Evolutionary conservation across 257 asterid species (phyloP).

Genomic region (Nyctanthes arbortristis): DNA sequence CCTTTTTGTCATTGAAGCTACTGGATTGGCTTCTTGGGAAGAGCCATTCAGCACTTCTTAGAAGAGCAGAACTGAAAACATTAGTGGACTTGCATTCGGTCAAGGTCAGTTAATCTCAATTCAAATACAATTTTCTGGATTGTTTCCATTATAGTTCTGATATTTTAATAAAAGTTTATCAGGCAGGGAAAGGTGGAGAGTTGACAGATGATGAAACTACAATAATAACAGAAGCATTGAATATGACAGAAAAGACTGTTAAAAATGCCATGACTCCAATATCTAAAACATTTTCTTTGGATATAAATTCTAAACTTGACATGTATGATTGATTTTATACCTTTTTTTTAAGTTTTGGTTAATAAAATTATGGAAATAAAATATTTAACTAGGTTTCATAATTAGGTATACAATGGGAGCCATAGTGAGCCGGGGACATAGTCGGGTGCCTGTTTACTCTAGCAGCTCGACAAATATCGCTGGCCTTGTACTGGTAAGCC

Average conservation of each 20-base stretch:
- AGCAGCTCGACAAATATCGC: slow-evolving; percentile 47
- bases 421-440: slow-evolving; percentile 60
- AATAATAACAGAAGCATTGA: slow-evolving; percentile 69
- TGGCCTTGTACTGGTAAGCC: slow-evolving; percentile 60
- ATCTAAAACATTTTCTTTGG: slow-evolving; percentile 52
- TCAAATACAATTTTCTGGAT: neutral
- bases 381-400: neutral
- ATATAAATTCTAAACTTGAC: slow-evolving; percentile 58
- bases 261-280: slow-evolving; percentile 73
- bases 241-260: slow-evolving; percentile 54
- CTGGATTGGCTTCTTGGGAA: slow-evolving; percentile 62
- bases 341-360: neutral
- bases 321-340: slow-evolving; percentile 33
- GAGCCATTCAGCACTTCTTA: slow-evolving; percentile 47
- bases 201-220: slow-evolving; percentile 67
- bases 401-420: slow-evolving; percentile 36
- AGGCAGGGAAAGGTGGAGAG: slow-evolving; percentile 89
- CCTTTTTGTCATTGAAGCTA: slow-evolving; percentile 34
- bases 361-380: neutral
- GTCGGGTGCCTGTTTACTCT: slow-evolving; percentile 63
- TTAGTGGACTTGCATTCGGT: slow-evolving; percentile 66
- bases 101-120: slow-evolving; percentile 32
- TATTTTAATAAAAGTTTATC: neutral
- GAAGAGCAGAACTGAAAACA: slow-evolving; percentile 67
- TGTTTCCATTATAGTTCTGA: neutral